Percentiles rank a stretch among this genome's conserved stretches.
phyloP scores from a whole-genome alignment of 441 rosid genomes.

The Manihot esculenta region DNA sequence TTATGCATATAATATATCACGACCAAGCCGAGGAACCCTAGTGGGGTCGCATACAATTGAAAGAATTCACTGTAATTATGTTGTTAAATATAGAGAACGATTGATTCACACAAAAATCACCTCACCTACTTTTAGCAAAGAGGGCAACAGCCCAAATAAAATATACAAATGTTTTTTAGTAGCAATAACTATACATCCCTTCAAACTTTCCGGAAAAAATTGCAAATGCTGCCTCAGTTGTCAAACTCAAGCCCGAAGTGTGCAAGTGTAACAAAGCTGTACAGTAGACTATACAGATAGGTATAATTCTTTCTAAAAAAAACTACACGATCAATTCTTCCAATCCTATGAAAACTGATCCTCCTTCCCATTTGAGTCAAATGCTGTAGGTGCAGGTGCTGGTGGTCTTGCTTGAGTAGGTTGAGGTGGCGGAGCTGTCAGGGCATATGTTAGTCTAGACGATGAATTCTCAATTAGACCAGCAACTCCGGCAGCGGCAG shows the following conservation, averaged over 20 bases:
- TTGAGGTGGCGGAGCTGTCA: conserved; percentile 72
- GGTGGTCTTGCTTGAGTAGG: conserved; percentile 39
- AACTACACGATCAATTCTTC: conserved; percentile 13
- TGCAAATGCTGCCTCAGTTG: conserved; percentile 12
- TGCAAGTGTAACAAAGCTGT: conserved; percentile 33
- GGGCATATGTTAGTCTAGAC: conserved; percentile 72
- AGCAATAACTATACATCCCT: conserved; percentile 9
- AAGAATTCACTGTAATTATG: too few species aligned
- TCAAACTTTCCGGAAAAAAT: conserved; percentile 6
- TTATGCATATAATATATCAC: too few species aligned
- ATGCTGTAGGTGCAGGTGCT: conserved; percentile 15
- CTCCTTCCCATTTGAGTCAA: conserved; percentile 39
- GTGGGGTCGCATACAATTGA: too few species aligned
- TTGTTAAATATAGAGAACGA: too few species aligned
- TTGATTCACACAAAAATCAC: conserved; percentile 24
- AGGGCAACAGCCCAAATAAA: conserved; percentile 13
- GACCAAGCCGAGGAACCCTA: too few species aligned
- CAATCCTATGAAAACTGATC: conserved; percentile 28
- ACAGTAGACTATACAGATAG: conserved; percentile 37
- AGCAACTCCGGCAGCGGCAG: conserved; percentile 95
- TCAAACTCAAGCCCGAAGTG: background rate
- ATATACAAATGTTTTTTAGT: conserved; percentile 13
- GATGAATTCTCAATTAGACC: conserved; percentile 92
- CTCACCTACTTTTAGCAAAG: conserved; percentile 12
- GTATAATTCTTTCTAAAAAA: conserved; percentile 11